Evolutionary conservation across 352 stramenopile species (phyloP).

Genomic region (Globisporangium paroecandrum): DNA sequence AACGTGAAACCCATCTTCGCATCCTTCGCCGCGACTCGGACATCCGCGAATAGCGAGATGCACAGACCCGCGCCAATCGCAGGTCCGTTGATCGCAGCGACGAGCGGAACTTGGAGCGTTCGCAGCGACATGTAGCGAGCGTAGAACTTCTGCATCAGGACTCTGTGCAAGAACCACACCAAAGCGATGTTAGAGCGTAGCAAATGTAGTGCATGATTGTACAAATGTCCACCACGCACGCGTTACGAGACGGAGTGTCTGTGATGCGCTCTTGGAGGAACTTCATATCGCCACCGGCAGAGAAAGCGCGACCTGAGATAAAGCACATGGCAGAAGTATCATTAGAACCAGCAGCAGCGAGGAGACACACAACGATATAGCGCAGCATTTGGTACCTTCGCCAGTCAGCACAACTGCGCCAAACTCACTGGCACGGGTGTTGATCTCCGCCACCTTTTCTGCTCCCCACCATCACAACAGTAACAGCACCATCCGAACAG

Average conservation of each 20-base stretch:
- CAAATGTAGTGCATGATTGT: not conserved
- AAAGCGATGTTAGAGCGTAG: not conserved
- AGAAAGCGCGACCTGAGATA: conserved; percentile 63
- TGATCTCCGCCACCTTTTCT: conserved; percentile 53
- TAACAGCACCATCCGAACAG: not conserved
- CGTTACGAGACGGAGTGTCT: conserved; percentile 78
- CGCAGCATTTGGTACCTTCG: conserved; percentile 27
- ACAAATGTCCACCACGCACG: conserved; percentile 15
- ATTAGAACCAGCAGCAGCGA: not conserved
- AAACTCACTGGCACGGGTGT: conserved; percentile 42
- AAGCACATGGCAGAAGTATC: not conserved
- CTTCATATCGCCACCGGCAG: conserved; percentile 79
- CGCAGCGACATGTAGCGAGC: conserved; percentile 74
- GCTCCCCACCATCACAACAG: not conserved
- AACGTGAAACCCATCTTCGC: conserved; percentile 89
- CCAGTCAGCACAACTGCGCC: conserved; percentile 76
- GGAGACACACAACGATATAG: not conserved
- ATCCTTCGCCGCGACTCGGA: conserved; percentile 57
- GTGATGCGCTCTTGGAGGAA: conserved; percentile 61
- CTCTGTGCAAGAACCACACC: conserved; percentile 17
- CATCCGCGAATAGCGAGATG: conserved; percentile 82
- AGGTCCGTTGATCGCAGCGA: conserved; percentile 83
- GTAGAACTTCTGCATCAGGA: conserved; percentile 87
- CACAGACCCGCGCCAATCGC: conserved; percentile 77
- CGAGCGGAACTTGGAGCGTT: conserved; percentile 71